These are phyloP conservation scores for Syzygium jambos DNA, from an alignment of 345 rosid species.

Conservation along the genomic window DNA sequence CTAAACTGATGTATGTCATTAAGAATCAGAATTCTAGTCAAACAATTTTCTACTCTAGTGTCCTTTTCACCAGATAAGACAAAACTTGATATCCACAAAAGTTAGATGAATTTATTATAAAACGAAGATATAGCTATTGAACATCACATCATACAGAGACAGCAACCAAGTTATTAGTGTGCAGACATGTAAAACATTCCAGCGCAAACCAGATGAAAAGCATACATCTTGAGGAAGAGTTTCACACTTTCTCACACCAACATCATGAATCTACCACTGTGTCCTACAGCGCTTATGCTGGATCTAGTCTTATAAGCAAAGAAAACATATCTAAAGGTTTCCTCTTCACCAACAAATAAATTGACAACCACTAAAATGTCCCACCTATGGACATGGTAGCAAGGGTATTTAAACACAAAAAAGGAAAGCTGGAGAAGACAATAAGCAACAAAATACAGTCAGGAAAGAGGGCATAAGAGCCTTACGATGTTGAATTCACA, in stretches of 20 bases:
- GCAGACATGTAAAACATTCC: background rate
- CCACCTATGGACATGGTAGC: background rate
- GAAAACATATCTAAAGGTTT: background rate
- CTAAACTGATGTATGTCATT: background rate
- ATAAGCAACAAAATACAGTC: background rate
- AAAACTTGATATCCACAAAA: background rate
- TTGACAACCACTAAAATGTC: background rate
- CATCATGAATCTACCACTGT: background rate
- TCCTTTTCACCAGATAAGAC: background rate
- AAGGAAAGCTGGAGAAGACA: background rate
- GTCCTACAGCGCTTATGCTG: background rate
- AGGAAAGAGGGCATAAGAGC: background rate
- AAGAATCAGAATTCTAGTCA: background rate
- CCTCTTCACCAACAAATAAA: background rate
- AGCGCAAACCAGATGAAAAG: background rate
- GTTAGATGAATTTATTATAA: background rate
- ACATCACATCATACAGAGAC: background rate
- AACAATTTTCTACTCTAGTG: background rate
- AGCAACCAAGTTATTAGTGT: background rate
- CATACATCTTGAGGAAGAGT: background rate
- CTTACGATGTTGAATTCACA: slow-evolving; percentile 95
- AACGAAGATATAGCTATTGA: background rate
- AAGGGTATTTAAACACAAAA: background rate
- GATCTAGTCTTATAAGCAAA: background rate
- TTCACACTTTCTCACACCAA: background rate